A percentile compares a stretch with the other conserved stretches of the same genome.
Evolutionary conservation across 2,329 filamentous ascomycete genomes (phyloP).

Genomic region (Berkeleyomyces rouxiae): DNA sequence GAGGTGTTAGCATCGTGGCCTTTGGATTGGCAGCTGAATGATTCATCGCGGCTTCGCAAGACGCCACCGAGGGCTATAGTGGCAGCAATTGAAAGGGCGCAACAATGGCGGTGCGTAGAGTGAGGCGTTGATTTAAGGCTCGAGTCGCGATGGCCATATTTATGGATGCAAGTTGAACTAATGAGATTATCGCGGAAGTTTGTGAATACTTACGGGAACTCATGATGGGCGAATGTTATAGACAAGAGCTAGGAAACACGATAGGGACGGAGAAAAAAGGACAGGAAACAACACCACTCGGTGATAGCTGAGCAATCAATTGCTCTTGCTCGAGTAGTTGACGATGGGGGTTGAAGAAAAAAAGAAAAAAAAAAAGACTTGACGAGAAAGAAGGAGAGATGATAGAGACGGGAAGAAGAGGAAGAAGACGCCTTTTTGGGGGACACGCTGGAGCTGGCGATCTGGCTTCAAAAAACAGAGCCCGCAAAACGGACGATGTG

Average conservation of each 20-base stretch:
- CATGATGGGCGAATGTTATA: slow-evolving; percentile 27
- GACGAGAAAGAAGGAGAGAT: neutral
- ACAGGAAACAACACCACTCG: slow-evolving; percentile 17
- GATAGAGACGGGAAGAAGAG: slow-evolving; percentile 14
- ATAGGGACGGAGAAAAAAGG: slow-evolving; percentile 21
- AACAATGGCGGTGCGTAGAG: too few relatives aligned
- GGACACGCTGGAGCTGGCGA: slow-evolving; percentile 23
- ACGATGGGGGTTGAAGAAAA: slow-evolving; percentile 12
- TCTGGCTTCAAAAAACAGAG: slow-evolving; percentile 27
- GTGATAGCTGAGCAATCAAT: slow-evolving; percentile 12
- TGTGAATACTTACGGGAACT: slow-evolving; percentile 34
- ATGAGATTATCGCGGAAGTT: too few relatives aligned
- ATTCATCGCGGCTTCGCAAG: neutral
- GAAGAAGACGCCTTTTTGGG: slow-evolving; percentile 22
- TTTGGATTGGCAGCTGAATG: neutral
- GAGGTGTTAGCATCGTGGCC: slow-evolving; percentile 1
- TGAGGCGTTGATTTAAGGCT: too few relatives aligned
- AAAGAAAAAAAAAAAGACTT: neutral
- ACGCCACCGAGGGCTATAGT: too few relatives aligned
- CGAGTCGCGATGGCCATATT: too few relatives aligned
- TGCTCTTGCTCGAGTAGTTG: slow-evolving; percentile 13
- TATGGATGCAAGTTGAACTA: too few relatives aligned
- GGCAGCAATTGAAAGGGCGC: too few relatives aligned
- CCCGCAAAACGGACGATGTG: slow-evolving; percentile 27
- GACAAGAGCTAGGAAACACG: slow-evolving; percentile 19